Conservation (phyloP, 768 basidiomycete genomes). For the Mycena vitilis region DNA sequence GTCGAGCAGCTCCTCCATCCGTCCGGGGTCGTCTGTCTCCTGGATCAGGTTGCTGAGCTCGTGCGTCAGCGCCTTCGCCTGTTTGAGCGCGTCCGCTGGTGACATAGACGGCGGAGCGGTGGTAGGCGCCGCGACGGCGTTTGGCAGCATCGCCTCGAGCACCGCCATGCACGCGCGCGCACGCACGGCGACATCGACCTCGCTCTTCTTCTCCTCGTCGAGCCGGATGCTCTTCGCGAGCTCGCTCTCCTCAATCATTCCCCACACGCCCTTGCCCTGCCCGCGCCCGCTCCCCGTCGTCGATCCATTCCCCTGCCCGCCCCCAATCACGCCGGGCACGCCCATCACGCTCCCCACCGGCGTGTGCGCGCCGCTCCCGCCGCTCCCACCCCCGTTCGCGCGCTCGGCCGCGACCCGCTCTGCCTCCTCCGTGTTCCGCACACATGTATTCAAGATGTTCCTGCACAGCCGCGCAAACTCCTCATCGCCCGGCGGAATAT, state of each 20-base stretch:
- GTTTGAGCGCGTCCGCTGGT: slow-evolving; percentile 53
- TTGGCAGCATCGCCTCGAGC: slow-evolving; percentile 48
- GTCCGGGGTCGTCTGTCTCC: slow-evolving; percentile 65
- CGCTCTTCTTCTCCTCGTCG: slow-evolving; percentile 66
- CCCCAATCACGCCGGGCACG: background rate
- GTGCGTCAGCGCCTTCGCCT: slow-evolving; percentile 63
- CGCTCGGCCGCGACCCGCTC: slow-evolving; percentile 49
- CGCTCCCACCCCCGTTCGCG: slow-evolving; percentile 10
- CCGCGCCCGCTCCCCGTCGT: slow-evolving; percentile 61
- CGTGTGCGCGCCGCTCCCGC: slow-evolving; percentile 40
- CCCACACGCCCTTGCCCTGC: slow-evolving; percentile 79
- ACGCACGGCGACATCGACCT: slow-evolving; percentile 59
- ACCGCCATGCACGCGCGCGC: slow-evolving; percentile 56
- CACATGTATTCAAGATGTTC: slow-evolving; percentile 90
- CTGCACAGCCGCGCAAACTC: slow-evolving; percentile 88
- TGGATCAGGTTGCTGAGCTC: slow-evolving; percentile 67
- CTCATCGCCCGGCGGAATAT: slow-evolving; percentile 88
- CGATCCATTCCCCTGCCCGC: slow-evolving; percentile 1
- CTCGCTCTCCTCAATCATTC: slow-evolving; percentile 88
- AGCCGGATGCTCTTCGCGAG: slow-evolving; percentile 76
- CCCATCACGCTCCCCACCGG: slow-evolving; percentile 26
- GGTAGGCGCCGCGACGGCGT: slow-evolving; percentile 11
- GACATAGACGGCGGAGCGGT: slow-evolving; percentile 34
- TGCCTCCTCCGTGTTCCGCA: slow-evolving; percentile 93
- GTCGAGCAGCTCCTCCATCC: slow-evolving; percentile 73